Percentiles rank a stretch among this genome's conserved stretches.
phyloP scores from a whole-genome alignment of 208 protist genomes.

The Jaenimonas drosophilae region DNA sequence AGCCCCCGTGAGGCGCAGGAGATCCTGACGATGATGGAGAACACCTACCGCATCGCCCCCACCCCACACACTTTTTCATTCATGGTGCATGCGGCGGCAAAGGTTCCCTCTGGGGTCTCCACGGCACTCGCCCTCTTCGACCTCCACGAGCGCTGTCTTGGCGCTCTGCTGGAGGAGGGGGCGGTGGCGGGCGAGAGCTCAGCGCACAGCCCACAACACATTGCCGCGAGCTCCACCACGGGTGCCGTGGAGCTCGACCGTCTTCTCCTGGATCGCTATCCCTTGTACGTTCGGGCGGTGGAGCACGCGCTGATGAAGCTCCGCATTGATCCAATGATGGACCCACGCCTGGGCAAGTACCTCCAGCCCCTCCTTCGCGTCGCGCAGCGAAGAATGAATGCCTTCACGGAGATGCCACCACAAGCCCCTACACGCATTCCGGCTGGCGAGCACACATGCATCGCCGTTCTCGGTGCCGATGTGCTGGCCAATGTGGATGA shows the following conservation, averaged over 20 bases:
- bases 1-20: constrained; percentile 66
- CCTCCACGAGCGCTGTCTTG: constrained; percentile 47
- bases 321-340: constrained; percentile 34
- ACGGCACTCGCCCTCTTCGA: constrained; percentile 67
- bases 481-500: constrained; percentile 67
- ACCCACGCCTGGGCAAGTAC: constrained; percentile 44
- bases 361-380: constrained; percentile 56
- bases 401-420: constrained; percentile 48
- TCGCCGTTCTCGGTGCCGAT: constrained; percentile 72
- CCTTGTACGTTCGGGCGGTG: constrained; percentile 45
- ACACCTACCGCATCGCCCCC: constrained; percentile 39
- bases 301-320: constrained; percentile 54
- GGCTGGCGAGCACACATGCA: constrained; percentile 11
- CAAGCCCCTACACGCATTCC: constrained; percentile 59
- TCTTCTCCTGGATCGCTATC: constrained; percentile 37
- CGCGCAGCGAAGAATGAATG: constrained; percentile 71
- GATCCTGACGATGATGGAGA: constrained; percentile 54
- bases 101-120: constrained; percentile 18
- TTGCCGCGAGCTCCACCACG: constrained; percentile 17
- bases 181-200: background rate
- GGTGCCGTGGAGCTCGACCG: constrained; percentile 30
- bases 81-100: constrained; percentile 22
- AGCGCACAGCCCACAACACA: background rate
- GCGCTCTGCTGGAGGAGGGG: constrained; percentile 12
- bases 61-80: constrained; percentile 78